Percentiles rank a stretch among this genome's conserved stretches.
These are phyloP conservation scores for Fraxinus baroniana DNA, from an alignment of 305 asterid species.

Conservation along the genomic window DNA sequence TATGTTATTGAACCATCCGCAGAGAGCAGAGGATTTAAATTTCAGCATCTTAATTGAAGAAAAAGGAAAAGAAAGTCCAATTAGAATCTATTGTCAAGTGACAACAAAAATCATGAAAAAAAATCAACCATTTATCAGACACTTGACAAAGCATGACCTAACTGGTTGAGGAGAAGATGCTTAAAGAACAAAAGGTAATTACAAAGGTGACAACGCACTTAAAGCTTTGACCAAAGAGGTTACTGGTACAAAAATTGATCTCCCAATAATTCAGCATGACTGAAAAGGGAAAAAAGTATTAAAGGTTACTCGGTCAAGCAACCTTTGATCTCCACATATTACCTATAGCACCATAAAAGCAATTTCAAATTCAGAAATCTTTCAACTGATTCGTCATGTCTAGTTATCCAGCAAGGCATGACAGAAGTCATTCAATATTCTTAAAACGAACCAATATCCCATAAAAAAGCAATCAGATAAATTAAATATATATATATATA, in stretches of 20 bases:
- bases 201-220: neutral
- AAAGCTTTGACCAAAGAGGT: neutral
- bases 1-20: constrained; percentile 11
- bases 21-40: constrained; percentile 8
- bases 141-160: neutral
- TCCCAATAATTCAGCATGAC: neutral
- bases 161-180: neutral
- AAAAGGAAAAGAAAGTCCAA: neutral
- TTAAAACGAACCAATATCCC: constrained; percentile 15
- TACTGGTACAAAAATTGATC: neutral
- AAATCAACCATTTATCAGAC: neutral
- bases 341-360: neutral
- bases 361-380: constrained; percentile 10
- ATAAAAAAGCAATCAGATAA: constrained; percentile 13
- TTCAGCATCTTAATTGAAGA: constrained; percentile 3
- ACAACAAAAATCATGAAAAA: neutral
- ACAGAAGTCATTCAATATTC: constrained; percentile 6
- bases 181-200: neutral
- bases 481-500: constrained; percentile 11
- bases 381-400: constrained; percentile 3
- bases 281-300: neutral
- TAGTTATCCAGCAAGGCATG: neutral
- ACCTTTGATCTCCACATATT: constrained; percentile 8
- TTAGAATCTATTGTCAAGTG: constrained; percentile 5
- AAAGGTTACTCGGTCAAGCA: neutral